A percentile compares a stretch with the other conserved stretches of the same genome.
phyloP scores from a whole-genome alignment of 2,329 filamentous ascomycete genomes.

The Sarocladium oryzae region DNA sequence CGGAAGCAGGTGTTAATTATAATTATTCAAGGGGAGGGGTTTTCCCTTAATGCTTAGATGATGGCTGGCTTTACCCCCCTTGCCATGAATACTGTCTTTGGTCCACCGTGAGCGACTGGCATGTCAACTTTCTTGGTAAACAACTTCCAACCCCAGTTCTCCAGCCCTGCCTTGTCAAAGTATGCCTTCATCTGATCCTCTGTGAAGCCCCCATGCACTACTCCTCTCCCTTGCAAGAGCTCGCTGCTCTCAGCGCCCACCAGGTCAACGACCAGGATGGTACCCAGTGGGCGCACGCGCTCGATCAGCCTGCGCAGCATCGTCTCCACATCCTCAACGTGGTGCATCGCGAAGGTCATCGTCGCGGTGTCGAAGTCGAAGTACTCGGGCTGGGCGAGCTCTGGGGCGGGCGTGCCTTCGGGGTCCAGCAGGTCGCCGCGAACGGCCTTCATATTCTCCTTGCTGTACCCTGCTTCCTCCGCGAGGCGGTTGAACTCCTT shows the following conservation, averaged over 20 bases:
- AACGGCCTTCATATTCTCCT: conserved; percentile 23
- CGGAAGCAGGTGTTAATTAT: too few species aligned
- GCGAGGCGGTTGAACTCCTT: conserved; percentile 25
- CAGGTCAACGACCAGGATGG: conserved; percentile 28
- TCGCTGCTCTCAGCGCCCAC: conserved; percentile 11
- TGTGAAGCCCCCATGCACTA: conserved; percentile 18
- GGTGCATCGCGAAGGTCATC: conserved; percentile 30
- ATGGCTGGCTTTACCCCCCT: conserved; percentile 2
- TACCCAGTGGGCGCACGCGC: conserved; percentile 22
- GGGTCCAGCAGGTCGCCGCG: conserved; percentile 23
- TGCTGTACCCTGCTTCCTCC: conserved; percentile 15
- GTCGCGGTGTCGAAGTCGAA: conserved; percentile 25
- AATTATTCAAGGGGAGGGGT: too few species aligned
- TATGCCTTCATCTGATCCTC: conserved; percentile 16
- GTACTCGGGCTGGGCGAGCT: conserved; percentile 17
- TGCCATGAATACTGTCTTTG: conserved; percentile 21
- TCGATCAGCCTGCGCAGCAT: conserved; percentile 23
- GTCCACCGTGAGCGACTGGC: conserved; percentile 18
- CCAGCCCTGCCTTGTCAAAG: conserved; percentile 19
- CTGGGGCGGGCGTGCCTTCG: conserved; percentile 14
- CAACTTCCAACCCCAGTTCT: conserved; percentile 20
- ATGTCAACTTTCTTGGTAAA: conserved; percentile 15
- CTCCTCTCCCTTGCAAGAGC: neutral
- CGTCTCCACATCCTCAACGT: conserved; percentile 21
- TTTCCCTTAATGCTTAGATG: neutral